A percentile compares a stretch with the other conserved stretches of the same genome.
phyloP scores from a whole-genome alignment of 345 rosid species.

The Lagerstroemia speciosa region DNA sequence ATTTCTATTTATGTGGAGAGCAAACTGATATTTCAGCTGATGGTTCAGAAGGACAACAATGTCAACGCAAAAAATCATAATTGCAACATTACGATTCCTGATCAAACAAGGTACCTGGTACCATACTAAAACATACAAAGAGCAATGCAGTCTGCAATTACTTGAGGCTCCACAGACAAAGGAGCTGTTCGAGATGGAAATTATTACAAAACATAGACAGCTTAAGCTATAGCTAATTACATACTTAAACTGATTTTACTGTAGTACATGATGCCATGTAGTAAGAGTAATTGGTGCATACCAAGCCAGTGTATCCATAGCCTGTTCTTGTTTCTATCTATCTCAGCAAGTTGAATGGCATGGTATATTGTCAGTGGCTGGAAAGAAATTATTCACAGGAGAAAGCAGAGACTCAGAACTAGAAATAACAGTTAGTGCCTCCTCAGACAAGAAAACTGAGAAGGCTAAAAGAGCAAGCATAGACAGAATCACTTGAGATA shows the following conservation, averaged over 20 bases:
- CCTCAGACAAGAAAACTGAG: background rate
- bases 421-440: background rate
- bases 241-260: background rate
- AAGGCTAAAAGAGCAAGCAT: background rate
- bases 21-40: background rate
- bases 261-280: background rate
- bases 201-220: background rate
- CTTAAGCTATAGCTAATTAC: background rate
- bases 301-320: constrained; percentile 88
- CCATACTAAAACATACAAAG: background rate
- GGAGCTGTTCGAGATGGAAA: background rate
- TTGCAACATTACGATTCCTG: too few species aligned
- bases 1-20: background rate
- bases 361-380: constrained; percentile 83
- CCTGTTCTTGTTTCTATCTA: constrained; percentile 25
- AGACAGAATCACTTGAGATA: background rate
- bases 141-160: background rate
- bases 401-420: constrained; percentile 3
- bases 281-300: constrained; percentile 21
- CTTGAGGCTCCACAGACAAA: background rate
- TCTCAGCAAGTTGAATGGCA: constrained; percentile 48
- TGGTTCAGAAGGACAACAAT: background rate
- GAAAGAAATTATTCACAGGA: background rate
- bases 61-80: background rate
- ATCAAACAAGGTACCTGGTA: too few species aligned